Base-by-base conservation (phyloP, 1,284 basidiomycete species). In the Leccinum solheimii region DNA sequence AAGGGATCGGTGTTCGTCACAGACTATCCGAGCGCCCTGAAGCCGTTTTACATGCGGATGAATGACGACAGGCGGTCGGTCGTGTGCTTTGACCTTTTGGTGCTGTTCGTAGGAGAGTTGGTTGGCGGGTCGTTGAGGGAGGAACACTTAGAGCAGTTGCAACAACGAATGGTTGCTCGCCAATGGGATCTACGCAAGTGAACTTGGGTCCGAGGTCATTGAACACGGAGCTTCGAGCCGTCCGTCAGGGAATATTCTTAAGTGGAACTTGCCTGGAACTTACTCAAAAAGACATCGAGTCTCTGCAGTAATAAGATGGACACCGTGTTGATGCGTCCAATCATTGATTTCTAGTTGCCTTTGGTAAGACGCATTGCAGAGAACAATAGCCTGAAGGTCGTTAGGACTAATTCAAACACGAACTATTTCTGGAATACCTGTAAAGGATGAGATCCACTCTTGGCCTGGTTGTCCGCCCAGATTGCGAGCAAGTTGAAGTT, bases 161-260 rank as follows among this genome's bases (percentile, higher is more conserved):
- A 79, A 58, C 71, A 68, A 13, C 80, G 83, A 21, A 21, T 21
- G 21, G 61, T 57, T 30, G 91, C 77, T 99, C 97, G 54, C 97
- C 97, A 16, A 92, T 97, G 8, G 95, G 88, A 74, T 99, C 97
- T 43, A 96, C 92, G 72, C 95, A 97, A 27, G 93, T 88, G 75
- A 99, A 99, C 74, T 94, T 92, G 49, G 88, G 78, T 10, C 97
- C 97, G 75, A 99, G 98, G 79, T 99, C 97, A 75, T 93, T 97
- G 83, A 99, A 99, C 23, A 92, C 90, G 61, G 91, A 88, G 16
- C 94, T 95, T 70, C 45, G 49, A 56, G 21, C 59, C n/a, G 64
- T 50, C 19, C 71, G 69, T 73, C 56, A 64, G 69, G 65, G 69
- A 66, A 60, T 27, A 56, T 58, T 57, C 58, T 11, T 11, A 55